Base-by-base conservation (phyloP, 257 asterid genomes). In the Gynochthodes officinalis region DNA sequence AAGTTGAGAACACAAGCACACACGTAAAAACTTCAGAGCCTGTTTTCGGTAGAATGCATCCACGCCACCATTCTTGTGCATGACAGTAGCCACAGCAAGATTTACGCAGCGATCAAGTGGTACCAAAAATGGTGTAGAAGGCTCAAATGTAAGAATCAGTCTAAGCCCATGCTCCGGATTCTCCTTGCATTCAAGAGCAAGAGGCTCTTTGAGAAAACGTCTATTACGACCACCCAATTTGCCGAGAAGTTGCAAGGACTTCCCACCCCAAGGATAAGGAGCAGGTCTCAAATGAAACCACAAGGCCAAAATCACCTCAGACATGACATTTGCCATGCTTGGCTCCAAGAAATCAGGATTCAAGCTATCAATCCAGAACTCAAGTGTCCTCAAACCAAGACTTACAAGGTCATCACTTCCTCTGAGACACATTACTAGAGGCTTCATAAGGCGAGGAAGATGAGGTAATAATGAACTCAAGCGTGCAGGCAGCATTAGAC, bases 331-430 rank as follows among this genome's bases (percentile, higher is more conserved):
- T 70, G 99, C 99, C 99, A 95, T 95, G 81, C 98, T 95, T 68
- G 99, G 99, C 84, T 95, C 99, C 78, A 95, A 78, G 80, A 95
- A 95, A 78, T 95, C 99, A 80, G 99, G 99, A 82, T 95, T 95
- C 86, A 95, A 85, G 88, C 99, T 95, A 83, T 95, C 99, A 75
- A 95, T 91, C 99, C 99, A 95, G 87, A 95, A 95, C 81, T 95
- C 99, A 69, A 95, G 98, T 65, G 99, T 95, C 82, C 98, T 90
- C 78, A 95, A 83, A 82, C 98, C 96, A 68, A 89, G 93, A 85
- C 88, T 92, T 76, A 92, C 90, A 35, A 95, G 87, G 69, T 92
- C 99, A 80, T 92, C 98, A 79, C 87, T 90, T 79, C 96, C 99
- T 85, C 83, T 92, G 69, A 95, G 97, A 82, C 96, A 95, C 98